These are phyloP conservation scores for Syzygium grande DNA, from an alignment of 345 rosid species.

Conservation along the genomic window DNA sequence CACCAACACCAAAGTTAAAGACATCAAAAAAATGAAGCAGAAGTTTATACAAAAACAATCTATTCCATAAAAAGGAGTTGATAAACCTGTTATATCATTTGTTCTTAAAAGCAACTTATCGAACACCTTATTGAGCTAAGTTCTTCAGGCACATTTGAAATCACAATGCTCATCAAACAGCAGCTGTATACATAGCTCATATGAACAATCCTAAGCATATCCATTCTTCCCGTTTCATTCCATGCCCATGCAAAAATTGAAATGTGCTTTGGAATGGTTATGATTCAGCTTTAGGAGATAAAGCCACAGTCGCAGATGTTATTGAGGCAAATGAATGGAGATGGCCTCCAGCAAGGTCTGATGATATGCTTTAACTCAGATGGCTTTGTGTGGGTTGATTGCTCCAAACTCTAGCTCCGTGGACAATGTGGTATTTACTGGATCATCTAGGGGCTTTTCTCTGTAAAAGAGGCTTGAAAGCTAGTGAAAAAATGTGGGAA, in stretches of 20 bases:
- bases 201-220: not conserved
- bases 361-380: not conserved
- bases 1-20: no score
- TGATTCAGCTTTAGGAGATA: not conserved
- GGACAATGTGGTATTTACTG: not conserved
- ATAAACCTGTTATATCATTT: rapidly evolving
- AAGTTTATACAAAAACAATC: rapidly evolving
- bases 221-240: not conserved
- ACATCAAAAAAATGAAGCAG: no score
- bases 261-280: not conserved
- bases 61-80: not conserved
- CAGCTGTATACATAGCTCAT: not conserved
- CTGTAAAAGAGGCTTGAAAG: not conserved
- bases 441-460: not conserved
- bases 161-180: not conserved
- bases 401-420: not conserved
- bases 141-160: not conserved
- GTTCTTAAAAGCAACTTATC: not conserved
- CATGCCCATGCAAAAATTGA: not conserved
- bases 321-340: not conserved
- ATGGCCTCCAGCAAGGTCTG: not conserved
- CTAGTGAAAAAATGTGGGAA: not conserved
- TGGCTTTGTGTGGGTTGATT: not conserved
- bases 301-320: not conserved
- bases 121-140: not conserved